phyloP scores from a whole-genome alignment of 148 eudicot species.

The Spergularia marina region DNA sequence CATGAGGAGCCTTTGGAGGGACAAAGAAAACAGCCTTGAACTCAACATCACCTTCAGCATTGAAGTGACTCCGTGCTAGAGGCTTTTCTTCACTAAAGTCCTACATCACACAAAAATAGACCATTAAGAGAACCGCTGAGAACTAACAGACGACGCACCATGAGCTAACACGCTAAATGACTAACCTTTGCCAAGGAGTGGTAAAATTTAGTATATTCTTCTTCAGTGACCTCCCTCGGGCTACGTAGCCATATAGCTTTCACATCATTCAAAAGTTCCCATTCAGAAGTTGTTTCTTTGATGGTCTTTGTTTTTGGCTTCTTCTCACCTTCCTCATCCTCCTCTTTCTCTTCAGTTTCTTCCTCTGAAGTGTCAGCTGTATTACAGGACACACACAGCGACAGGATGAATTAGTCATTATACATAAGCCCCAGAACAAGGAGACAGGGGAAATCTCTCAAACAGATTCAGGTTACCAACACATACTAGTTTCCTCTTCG shows the following conservation, averaged over 20 bases:
- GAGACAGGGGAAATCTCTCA: background rate
- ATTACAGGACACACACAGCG: constrained; percentile 7
- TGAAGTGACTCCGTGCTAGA: constrained; percentile 91
- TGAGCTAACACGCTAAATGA: background rate
- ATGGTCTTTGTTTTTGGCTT: constrained; percentile 86
- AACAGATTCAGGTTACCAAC: constrained; percentile 6
- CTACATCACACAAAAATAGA: constrained; percentile 30
- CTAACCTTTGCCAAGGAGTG: constrained; percentile 85
- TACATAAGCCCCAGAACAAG: background rate
- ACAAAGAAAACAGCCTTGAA: constrained; percentile 95
- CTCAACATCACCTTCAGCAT: constrained; percentile 98
- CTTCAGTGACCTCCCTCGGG: constrained; percentile 97
- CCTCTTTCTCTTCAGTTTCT: constrained; percentile 58
- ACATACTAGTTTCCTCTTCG: constrained; percentile 82
- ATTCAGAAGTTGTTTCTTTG: constrained; percentile 79
- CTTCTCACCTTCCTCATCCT: constrained; percentile 77
- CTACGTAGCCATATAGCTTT: constrained; percentile 94
- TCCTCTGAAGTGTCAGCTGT: constrained; percentile 84
- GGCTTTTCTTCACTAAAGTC: constrained; percentile 95
- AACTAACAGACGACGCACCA: background rate
- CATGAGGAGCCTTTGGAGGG: constrained; percentile 96
- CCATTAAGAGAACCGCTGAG: background rate
- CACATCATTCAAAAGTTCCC: constrained; percentile 97
- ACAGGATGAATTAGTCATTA: constrained; percentile 8
- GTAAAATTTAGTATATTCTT: constrained; percentile 92